Conservation (phyloP, 306 rosid species). For the Vigna mungo region DNA sequence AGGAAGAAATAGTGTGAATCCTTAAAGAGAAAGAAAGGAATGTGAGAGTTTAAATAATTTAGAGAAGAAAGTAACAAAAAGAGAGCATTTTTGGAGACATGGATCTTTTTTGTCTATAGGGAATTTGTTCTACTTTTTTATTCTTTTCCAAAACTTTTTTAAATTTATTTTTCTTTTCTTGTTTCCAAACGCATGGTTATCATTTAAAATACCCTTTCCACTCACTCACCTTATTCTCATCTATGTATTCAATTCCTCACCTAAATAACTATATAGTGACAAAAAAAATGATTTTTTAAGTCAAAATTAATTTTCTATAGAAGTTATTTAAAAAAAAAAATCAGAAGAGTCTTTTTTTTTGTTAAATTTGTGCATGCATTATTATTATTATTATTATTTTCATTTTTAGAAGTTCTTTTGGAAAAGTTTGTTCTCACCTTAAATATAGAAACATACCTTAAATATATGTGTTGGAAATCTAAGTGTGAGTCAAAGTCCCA, state of each 20-base stretch:
- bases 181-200: background rate
- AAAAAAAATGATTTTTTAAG: too few relatives aligned
- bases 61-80: background rate
- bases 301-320: too few relatives aligned
- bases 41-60: conserved; percentile 3
- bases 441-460: too few relatives aligned
- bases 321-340: too few relatives aligned
- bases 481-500: too few relatives aligned
- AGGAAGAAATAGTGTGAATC: background rate
- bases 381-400: too few relatives aligned
- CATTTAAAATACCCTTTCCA: background rate
- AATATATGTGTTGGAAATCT: too few relatives aligned
- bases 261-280: too few relatives aligned
- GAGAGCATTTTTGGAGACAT: background rate
- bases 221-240: background rate
- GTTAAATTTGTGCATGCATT: too few relatives aligned
- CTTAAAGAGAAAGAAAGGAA: conserved; percentile 18
- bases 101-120: background rate
- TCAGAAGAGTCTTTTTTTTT: too few relatives aligned
- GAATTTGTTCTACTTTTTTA: background rate
- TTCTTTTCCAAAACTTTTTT: background rate
- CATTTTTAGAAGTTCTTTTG: too few relatives aligned
- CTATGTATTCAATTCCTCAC: background rate
- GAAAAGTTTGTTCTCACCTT: too few relatives aligned
- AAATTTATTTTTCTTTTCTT: background rate